phyloP scores from a whole-genome alignment of 2,329 filamentous ascomycete species.

The Cladophialophora psammophila region DNA sequence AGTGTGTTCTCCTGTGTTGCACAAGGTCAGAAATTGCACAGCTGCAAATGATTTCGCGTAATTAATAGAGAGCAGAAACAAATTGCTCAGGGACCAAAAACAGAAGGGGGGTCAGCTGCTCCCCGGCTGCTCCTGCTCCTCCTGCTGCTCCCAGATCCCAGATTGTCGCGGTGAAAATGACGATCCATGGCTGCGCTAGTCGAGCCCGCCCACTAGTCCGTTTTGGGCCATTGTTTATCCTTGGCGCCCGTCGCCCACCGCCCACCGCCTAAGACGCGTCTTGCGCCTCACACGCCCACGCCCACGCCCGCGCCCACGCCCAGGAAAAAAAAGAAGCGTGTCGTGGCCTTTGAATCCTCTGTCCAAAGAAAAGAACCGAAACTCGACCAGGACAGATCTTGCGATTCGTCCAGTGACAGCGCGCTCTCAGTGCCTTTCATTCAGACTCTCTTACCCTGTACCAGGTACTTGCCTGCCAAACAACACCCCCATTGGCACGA shows the following conservation, averaged over 20 bases:
- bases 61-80: background rate
- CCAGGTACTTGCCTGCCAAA: conserved; percentile 13
- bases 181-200: conserved; percentile 1
- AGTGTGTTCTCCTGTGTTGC: conserved; percentile 1
- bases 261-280: background rate
- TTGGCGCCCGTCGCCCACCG: background rate
- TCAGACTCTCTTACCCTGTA: conserved; percentile 9
- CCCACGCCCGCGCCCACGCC: background rate
- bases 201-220: background rate
- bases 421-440: conserved; percentile 4
- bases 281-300: background rate
- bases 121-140: too few relatives aligned
- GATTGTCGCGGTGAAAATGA: conserved; percentile 19
- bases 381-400: conserved; percentile 19
- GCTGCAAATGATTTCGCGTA: conserved; percentile 8
- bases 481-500: conserved; percentile 11
- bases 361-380: conserved; percentile 20
- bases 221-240: conserved; percentile 8
- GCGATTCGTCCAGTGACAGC: conserved; percentile 17
- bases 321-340: conserved; percentile 16
- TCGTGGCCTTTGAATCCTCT: conserved; percentile 23
- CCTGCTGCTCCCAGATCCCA: conserved; percentile 2
- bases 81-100: conserved; percentile 7
- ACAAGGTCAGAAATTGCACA: conserved; percentile 5
- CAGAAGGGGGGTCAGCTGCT: conserved; percentile 4